phyloP scores from a whole-genome alignment of 2,329 filamentous ascomycete genomes.

The Neopestalotiopsis sp. region DNA sequence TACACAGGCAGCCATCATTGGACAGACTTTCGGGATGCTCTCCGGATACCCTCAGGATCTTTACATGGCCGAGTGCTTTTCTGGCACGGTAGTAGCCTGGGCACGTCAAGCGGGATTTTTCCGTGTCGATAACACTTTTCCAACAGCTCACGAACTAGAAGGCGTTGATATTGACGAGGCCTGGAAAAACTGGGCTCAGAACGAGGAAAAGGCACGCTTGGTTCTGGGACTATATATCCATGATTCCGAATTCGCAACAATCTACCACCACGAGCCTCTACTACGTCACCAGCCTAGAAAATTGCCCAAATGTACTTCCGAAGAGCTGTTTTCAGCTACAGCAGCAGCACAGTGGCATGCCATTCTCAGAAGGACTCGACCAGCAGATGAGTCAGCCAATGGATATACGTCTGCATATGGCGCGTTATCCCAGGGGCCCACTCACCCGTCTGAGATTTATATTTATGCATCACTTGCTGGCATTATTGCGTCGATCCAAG shows the following conservation, averaged over 20 bases:
- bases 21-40: constrained; percentile 3
- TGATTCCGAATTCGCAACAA: neutral
- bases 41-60: neutral
- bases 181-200: neutral
- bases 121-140: neutral
- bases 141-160: neutral
- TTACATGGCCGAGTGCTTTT: neutral
- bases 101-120: neutral
- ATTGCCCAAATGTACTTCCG: neutral
- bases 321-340: neutral
- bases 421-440: neutral
- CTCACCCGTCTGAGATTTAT: neutral
- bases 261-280: neutral
- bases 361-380: neutral
- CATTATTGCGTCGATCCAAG: neutral
- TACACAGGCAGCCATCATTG: neutral
- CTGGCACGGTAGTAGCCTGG: neutral
- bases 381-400: neutral
- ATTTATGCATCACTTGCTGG: neutral
- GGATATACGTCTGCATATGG: too few relatives aligned
- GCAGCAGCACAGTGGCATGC: neutral
- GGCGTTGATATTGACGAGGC: neutral
- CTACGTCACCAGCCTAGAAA: neutral
- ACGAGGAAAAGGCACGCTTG: neutral
- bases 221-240: neutral